phyloP scores from a whole-genome alignment of 1,284 basidiomycete species.

The Waitea zeae region DNA sequence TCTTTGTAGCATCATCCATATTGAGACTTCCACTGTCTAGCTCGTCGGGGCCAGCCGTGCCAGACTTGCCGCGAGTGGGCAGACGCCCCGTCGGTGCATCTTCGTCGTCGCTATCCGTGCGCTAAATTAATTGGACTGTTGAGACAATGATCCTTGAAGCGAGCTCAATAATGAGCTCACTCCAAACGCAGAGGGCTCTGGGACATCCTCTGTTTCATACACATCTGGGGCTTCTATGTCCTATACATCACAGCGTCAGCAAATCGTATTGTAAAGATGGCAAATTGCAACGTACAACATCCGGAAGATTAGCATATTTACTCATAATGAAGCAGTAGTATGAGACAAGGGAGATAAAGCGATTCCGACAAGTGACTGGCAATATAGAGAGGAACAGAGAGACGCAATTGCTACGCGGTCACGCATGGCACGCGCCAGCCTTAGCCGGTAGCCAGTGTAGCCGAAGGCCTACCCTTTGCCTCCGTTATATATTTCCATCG shows the following conservation, averaged over 20 bases:
- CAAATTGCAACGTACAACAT: conserved; percentile 47
- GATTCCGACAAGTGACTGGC: too few species aligned
- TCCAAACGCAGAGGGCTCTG: conserved; percentile 29
- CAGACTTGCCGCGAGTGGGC: conserved; percentile 15
- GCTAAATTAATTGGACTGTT: conserved; percentile 2
- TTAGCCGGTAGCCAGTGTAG: too few species aligned
- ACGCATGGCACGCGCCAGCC: too few species aligned
- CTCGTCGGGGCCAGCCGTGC: conserved; percentile 24
- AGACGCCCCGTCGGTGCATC: conserved; percentile 33
- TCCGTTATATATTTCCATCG: too few species aligned
- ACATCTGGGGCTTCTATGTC: conserved; percentile 80
- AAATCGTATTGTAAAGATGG: neutral
- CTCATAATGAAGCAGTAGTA: too few species aligned
- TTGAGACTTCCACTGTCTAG: conserved; percentile 28
- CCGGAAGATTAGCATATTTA: conserved; percentile 81
- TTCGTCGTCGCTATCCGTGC: conserved; percentile 48
- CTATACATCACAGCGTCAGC: conserved; percentile 31
- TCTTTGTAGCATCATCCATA: conserved; percentile 44
- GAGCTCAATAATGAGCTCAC: conserved; percentile 19
- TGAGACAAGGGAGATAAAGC: too few species aligned
- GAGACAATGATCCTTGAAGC: neutral
- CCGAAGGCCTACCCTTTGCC: too few species aligned
- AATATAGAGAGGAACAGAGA: too few species aligned
- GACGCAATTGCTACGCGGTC: too few species aligned
- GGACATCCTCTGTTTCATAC: conserved; percentile 79